Base-by-base conservation (phyloP, 2,329 filamentous ascomycete genomes). In the Xylariaceae sp. region DNA sequence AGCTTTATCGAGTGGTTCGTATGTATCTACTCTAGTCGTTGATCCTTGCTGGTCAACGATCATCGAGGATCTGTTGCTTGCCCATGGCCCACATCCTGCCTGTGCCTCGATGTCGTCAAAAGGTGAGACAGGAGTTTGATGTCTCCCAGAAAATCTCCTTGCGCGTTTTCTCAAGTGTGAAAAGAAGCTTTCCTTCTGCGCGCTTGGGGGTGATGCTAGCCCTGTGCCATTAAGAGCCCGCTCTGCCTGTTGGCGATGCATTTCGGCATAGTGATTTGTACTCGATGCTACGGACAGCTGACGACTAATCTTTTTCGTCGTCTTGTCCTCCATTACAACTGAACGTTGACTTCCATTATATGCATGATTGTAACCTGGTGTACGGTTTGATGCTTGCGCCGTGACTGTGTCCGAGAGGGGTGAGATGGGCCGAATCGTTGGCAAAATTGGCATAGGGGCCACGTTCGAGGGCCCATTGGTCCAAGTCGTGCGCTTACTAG, bases 171-270 rank as follows among this genome's bases (percentile, higher is more conserved):
- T 85, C 6, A 99, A 81, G 70, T 99, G 94, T 0, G 94, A 97
- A 75, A 99, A 99, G 78, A 99, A 99, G 72, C 94, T 91, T 72
- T 99, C 94, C 69, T 95, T 95, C 51, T 92, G 89, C 15, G 83
- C 89, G 64, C 82, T 87, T 0, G 87, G 85, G 3, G 92, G 91
- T 5, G 91, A 94, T 13, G 83, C 85, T 20, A 92, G 77, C 18
- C 87, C 89, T 65, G 88, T 86, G 47, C 92, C 94, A 68, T 92
- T 97, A 39, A 97, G 80, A 30, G 92, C 91, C 58, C 91, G 83
- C 72, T 97, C 93, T 11, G 93, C 91, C 72, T 97, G 91, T 74
- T 93, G 91, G 50, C 93, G 84, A 70, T 96, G 92, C 61, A 90
- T 77, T 66, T 97, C 92, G 23, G 91, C 83, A 71, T 97, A 97